Conservation (phyloP, 495 filamentous ascomycete species). For the Sordaria brevicollis region DNA sequence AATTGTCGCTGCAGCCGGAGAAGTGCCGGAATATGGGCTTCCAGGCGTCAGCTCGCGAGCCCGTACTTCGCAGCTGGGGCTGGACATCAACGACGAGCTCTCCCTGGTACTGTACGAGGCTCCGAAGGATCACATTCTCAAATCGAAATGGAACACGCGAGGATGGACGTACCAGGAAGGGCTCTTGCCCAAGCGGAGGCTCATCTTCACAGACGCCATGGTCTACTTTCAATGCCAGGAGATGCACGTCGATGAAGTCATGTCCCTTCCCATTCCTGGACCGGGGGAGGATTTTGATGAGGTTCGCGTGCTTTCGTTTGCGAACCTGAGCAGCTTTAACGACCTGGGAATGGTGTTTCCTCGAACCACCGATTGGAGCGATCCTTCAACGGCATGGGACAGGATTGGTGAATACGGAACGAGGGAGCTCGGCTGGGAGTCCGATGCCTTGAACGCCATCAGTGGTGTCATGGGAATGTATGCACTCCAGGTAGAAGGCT, state of each 20-base stretch:
- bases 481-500: background rate
- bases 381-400: background rate
- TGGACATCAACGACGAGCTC: background rate
- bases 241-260: conserved; percentile 10
- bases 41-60: conserved; percentile 12
- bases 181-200: conserved; percentile 16
- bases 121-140: background rate
- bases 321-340: too few relatives aligned
- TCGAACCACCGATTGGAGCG: background rate
- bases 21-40: conserved; percentile 15
- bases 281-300: background rate
- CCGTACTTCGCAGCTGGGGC: background rate
- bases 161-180: conserved; percentile 37
- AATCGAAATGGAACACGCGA: conserved; percentile 21
- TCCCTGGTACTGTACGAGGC: background rate
- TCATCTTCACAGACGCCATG: conserved; percentile 14
- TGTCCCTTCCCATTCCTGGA: background rate
- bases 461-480: background rate
- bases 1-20: conserved; percentile 21
- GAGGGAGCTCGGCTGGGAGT: background rate
- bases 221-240: conserved; percentile 28
- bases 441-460: conserved; percentile 1
- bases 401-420: background rate
- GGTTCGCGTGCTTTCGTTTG: background rate
- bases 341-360: background rate